phyloP scores from a whole-genome alignment of 2,329 filamentous ascomycete genomes.

The Paracoccidioides brasiliensis region DNA sequence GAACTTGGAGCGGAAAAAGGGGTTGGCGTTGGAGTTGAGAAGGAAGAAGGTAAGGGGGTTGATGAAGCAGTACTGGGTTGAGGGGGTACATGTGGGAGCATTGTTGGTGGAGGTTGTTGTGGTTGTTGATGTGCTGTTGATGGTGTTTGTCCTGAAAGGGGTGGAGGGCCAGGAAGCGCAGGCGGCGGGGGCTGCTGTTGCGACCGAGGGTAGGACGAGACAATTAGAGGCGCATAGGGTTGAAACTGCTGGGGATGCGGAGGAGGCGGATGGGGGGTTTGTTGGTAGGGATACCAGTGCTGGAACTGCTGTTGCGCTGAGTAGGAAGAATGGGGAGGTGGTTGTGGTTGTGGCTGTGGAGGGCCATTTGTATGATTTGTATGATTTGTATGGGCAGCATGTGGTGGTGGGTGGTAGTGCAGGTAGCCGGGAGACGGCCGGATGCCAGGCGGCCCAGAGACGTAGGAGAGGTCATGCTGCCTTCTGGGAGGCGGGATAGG shows the following conservation, averaged over 20 bases:
- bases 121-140: conserved; percentile 10
- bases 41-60: conserved; percentile 22
- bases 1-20: conserved; percentile 17
- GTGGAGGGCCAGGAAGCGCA: conserved; percentile 19
- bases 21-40: conserved; percentile 22
- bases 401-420: conserved; percentile 42
- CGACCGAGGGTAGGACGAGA: conserved; percentile 31
- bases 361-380: conserved; percentile 33
- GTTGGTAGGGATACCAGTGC: conserved; percentile 34
- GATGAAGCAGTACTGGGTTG: conserved; percentile 23
- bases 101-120: conserved; percentile 1
- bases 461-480: conserved; percentile 34
- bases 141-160: conserved; percentile 11
- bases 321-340: conserved; percentile 23
- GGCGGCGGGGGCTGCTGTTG: conserved; percentile 26
- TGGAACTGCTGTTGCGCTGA: conserved; percentile 32
- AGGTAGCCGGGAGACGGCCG: conserved; percentile 48
- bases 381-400: conserved; percentile 20
- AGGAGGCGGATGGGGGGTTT: conserved; percentile 28
- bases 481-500: conserved; percentile 38
- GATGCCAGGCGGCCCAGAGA: conserved; percentile 37
- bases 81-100: conserved; percentile 14
- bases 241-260: conserved; percentile 29
- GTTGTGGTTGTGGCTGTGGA: conserved; percentile 11
- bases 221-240: conserved; percentile 31